Evolutionary conservation across 1,284 basidiomycete genomes (phyloP).

Genomic region (Pyrrhoderma noxium): DNA sequence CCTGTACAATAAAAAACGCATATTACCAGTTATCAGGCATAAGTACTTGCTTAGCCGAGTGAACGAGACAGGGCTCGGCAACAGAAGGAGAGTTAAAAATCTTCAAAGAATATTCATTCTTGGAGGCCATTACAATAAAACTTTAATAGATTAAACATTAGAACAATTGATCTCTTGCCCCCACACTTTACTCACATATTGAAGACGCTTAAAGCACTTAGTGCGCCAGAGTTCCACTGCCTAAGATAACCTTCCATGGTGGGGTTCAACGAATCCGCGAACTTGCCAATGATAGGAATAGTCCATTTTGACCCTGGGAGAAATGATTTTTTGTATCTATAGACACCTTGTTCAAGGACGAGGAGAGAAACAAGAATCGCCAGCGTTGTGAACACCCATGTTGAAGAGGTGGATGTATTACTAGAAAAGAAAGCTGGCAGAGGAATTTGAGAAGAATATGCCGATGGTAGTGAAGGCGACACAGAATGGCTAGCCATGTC

Average conservation of each 20-base stretch:
- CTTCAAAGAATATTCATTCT: slow-evolving; percentile 86
- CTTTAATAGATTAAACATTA: slow-evolving; percentile 34
- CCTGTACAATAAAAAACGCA: too few relatives aligned
- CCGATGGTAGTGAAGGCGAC: slow-evolving; percentile 8
- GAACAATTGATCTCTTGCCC: slow-evolving; percentile 4
- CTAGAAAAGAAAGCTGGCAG: slow-evolving; percentile 10
- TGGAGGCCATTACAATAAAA: slow-evolving; percentile 95
- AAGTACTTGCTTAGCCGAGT: slow-evolving; percentile 87
- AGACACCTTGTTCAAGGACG: slow-evolving; percentile 75
- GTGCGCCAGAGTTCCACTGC: slow-evolving; percentile 81
- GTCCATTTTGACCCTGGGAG: slow-evolving; percentile 87
- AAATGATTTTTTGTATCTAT: slow-evolving; percentile 79
- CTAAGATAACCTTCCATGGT: slow-evolving; percentile 84
- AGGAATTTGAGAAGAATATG: slow-evolving; percentile 8
- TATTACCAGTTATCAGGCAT: slow-evolving; percentile 85
- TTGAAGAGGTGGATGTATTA: slow-evolving; percentile 24
- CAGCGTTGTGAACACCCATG: slow-evolving; percentile 61
- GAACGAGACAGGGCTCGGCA: slow-evolving; percentile 90
- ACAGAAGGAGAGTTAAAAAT: slow-evolving; percentile 87
- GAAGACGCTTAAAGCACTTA: slow-evolving; percentile 88
- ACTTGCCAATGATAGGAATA: slow-evolving; percentile 91
- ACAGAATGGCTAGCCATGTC: slow-evolving; percentile 5
- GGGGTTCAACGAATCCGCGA: slow-evolving; percentile 83
- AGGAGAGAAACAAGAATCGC: slow-evolving; percentile 61
- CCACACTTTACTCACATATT: slow-evolving; percentile 69